Percentiles rank a stretch among this genome's conserved stretches.
Evolutionary conservation across 1,284 basidiomycete genomes (phyloP).

Genomic region (Fomes fomentarius): DNA sequence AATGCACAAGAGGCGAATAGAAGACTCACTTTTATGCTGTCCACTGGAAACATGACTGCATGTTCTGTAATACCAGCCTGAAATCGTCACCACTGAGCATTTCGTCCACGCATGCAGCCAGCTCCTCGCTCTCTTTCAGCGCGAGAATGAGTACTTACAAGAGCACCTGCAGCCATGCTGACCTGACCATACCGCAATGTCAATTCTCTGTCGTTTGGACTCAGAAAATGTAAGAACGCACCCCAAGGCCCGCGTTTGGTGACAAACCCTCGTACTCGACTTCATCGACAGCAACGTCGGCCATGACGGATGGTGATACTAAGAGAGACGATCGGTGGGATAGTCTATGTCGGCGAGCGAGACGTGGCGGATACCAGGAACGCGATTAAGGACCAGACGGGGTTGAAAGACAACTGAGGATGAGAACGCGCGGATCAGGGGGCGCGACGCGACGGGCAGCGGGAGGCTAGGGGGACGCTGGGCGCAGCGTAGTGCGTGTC

Average conservation of each 20-base stretch:
- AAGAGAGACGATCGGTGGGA: background rate
- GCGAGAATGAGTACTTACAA: constrained; percentile 60
- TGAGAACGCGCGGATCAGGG: background rate
- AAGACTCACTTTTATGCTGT: constrained; percentile 90
- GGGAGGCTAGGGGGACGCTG: background rate
- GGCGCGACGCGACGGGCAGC: background rate
- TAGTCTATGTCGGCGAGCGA: background rate
- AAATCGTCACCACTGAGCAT: constrained; percentile 13
- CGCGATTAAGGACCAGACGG: background rate
- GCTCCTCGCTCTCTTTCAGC: background rate
- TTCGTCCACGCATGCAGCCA: background rate
- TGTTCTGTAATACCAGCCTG: constrained; percentile 99
- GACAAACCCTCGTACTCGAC: constrained; percentile 79
- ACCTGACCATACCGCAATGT: constrained; percentile 50
- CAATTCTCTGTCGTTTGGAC: background rate
- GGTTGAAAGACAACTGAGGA: background rate
- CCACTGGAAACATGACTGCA: constrained; percentile 98
- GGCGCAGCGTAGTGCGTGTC: background rate
- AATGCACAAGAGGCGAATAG: too few species aligned
- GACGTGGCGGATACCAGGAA: background rate
- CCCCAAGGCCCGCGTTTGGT: constrained; percentile 74
- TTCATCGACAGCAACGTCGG: constrained; percentile 49
- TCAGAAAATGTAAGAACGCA: constrained; percentile 38
- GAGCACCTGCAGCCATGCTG: constrained; percentile 96
- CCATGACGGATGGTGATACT: background rate